Percentiles rank a stretch among this genome's conserved stretches.
These are phyloP conservation scores for Colletotrichum chlorophyti DNA, from an alignment of 2,329 filamentous ascomycete species.

Conservation along the genomic window DNA sequence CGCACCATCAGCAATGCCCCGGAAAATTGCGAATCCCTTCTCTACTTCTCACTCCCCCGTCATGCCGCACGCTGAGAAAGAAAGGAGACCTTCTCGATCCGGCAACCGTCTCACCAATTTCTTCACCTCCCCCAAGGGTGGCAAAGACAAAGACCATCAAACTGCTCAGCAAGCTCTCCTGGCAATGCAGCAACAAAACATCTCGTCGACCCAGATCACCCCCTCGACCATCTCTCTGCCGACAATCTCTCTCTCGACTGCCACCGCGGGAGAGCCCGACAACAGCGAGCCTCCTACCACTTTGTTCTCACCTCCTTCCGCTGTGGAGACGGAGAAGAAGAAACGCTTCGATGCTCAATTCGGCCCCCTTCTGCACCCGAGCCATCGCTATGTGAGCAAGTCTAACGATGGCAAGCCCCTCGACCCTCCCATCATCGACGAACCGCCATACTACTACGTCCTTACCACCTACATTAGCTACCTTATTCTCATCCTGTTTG, in stretches of 20 bases:
- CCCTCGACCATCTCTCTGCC: slow-evolving; percentile 80
- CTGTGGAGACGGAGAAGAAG: slow-evolving; percentile 79
- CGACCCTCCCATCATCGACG: slow-evolving; percentile 86
- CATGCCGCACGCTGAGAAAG: slow-evolving; percentile 56
- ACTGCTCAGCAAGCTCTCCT: slow-evolving; percentile 72
- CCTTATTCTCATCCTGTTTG: slow-evolving; percentile 91
- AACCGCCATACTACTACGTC: slow-evolving; percentile 95
- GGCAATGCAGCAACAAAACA: slow-evolving; percentile 67
- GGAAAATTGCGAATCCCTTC: slow-evolving; percentile 65
- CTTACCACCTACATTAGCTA: slow-evolving; percentile 99
- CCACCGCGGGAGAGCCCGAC: slow-evolving; percentile 75
- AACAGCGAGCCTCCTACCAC: slow-evolving; percentile 76
- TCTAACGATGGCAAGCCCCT: slow-evolving; percentile 79
- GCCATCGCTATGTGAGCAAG: slow-evolving; percentile 88
- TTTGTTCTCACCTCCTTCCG: slow-evolving; percentile 86
- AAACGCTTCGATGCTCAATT: slow-evolving; percentile 89
- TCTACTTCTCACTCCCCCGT: slow-evolving; percentile 54
- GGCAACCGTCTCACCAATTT: slow-evolving; percentile 81
- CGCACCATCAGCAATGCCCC: slow-evolving; percentile 58
- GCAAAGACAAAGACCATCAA: slow-evolving; percentile 62
- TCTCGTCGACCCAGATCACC: slow-evolving; percentile 69
- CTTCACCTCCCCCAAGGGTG: slow-evolving; percentile 77
- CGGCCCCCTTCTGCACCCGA: slow-evolving; percentile 79
- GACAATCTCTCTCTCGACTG: slow-evolving; percentile 90
- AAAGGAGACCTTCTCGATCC: slow-evolving; percentile 60